A percentile compares a stretch with the other conserved stretches of the same genome.
phyloP scores from a whole-genome alignment of 1,139 yeast genomes.

The Candida freyschussii region DNA sequence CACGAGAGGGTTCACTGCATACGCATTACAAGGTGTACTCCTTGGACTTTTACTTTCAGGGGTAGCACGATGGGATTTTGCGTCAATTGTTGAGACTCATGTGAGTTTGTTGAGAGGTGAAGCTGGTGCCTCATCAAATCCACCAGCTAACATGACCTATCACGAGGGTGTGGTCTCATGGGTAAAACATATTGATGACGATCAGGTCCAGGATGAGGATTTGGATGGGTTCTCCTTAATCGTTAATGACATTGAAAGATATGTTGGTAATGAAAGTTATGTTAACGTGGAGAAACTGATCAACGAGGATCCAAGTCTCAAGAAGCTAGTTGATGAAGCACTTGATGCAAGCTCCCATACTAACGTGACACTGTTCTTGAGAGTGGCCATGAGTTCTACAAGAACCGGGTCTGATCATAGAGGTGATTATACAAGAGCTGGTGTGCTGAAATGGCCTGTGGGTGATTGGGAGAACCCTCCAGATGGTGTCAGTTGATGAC shows the following conservation, averaged over 20 bases:
- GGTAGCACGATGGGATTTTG: constrained; percentile 89
- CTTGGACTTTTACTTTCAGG: constrained; percentile 82
- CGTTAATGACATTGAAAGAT: constrained; percentile 76
- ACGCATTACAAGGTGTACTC: constrained; percentile 76
- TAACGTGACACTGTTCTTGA: constrained; percentile 43
- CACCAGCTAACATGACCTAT: constrained; percentile 46
- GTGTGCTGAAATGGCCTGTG: constrained; percentile 50
- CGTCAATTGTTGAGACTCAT: constrained; percentile 79
- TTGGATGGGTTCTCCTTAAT: constrained; percentile 51
- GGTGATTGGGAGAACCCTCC: constrained; percentile 44
- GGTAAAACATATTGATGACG: constrained; percentile 18
- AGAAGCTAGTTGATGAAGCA: constrained; percentile 24
- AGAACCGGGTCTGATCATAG: constrained; percentile 31
- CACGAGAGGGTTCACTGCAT: constrained; percentile 66
- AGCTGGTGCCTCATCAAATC: constrained; percentile 55
- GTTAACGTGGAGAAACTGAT: constrained; percentile 40
- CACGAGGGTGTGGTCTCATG: constrained; percentile 35
- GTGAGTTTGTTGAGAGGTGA: constrained; percentile 67
- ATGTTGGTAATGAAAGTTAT: constrained; percentile 46
- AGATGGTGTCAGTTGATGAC: constrained; percentile 42
- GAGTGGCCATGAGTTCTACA: constrained; percentile 47
- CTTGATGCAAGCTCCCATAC: no score
- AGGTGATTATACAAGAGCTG: constrained; percentile 59
- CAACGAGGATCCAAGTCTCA: constrained; percentile 30
- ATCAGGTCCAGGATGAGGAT: constrained; percentile 3